These are phyloP conservation scores for Arthroderma uncinatum DNA, from an alignment of 2,329 filamentous ascomycete species.

Conservation along the genomic window DNA sequence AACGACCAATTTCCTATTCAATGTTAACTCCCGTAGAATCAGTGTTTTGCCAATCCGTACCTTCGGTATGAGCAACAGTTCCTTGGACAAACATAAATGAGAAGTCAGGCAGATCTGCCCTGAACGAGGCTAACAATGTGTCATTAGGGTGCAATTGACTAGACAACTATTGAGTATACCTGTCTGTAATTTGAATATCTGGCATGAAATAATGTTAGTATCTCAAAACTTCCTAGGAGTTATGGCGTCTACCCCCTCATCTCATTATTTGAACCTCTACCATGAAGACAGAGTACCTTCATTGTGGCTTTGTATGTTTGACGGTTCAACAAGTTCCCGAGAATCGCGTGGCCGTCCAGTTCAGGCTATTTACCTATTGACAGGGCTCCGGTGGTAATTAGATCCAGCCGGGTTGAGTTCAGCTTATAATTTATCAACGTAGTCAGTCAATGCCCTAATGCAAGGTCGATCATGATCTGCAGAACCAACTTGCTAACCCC, in stretches of 20 bases:
- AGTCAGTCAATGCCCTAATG: too few species aligned
- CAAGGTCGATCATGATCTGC: too few species aligned
- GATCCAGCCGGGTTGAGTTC: too few species aligned
- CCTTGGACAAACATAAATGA: constrained; percentile 10
- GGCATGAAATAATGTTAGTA: neutral
- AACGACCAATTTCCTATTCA: constrained; percentile 8
- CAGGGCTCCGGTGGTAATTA: too few species aligned
- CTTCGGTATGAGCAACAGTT: constrained; percentile 11
- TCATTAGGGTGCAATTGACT: neutral
- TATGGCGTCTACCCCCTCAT: neutral
- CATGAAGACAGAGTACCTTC: constrained; percentile 12
- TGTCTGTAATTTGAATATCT: constrained; percentile 13
- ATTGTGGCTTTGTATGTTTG: constrained; percentile 1
- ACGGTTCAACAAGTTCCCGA: neutral
- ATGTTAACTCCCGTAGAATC: neutral
- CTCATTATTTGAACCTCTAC: constrained; percentile 13
- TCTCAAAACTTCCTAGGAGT: neutral
- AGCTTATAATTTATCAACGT: too few species aligned
- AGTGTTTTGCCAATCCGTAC: neutral
- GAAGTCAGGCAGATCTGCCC: constrained; percentile 10
- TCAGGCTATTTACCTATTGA: neutral
- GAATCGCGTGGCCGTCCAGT: neutral
- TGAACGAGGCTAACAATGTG: constrained; percentile 7
- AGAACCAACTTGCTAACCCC: neutral
- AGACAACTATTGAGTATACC: neutral